phyloP scores from a whole-genome alignment of 106 monocot genomes.

The Acorus calamus region DNA sequence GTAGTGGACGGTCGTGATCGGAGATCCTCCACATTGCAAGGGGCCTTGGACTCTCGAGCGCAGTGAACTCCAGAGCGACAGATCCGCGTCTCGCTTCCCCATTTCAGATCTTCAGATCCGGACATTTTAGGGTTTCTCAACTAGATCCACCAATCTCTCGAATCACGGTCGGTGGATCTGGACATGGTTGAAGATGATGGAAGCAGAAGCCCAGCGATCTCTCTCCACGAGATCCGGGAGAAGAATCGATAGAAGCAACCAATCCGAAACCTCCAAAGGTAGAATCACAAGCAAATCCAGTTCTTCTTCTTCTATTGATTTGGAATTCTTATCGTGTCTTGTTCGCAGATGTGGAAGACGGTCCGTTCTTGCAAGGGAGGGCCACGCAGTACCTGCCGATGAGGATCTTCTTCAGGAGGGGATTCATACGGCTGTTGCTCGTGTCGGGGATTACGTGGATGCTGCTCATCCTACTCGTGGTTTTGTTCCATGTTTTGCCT shows the following conservation, averaged over 20 bases:
- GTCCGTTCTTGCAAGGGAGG: slow-evolving; percentile 6
- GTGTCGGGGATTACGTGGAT: slow-evolving; percentile 64
- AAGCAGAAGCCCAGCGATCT: slow-evolving; percentile 30
- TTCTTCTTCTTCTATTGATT: neutral
- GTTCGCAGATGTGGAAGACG: neutral
- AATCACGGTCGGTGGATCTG: no score
- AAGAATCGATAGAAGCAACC: slow-evolving; percentile 17
- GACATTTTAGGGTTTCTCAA: no score
- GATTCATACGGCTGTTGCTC: slow-evolving; percentile 47
- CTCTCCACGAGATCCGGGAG: slow-evolving; percentile 37
- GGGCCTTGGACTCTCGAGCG: no score
- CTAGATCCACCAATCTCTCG: no score
- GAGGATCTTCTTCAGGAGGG: slow-evolving; percentile 45
- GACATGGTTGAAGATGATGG: slow-evolving; percentile 9
- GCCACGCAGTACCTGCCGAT: slow-evolving; percentile 17
- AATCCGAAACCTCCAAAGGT: slow-evolving; percentile 26
- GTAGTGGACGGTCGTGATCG: no score
- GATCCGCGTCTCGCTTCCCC: no score
- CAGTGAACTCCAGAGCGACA: no score
- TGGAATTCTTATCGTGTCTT: no score
- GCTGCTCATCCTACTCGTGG: slow-evolving; percentile 47
- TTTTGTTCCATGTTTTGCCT: slow-evolving; percentile 62
- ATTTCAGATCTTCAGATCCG: no score
- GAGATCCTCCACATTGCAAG: no score
- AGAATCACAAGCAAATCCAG: neutral